Base-by-base conservation (phyloP, 352 stramenopile species). In the Pythium volutum region DNA sequence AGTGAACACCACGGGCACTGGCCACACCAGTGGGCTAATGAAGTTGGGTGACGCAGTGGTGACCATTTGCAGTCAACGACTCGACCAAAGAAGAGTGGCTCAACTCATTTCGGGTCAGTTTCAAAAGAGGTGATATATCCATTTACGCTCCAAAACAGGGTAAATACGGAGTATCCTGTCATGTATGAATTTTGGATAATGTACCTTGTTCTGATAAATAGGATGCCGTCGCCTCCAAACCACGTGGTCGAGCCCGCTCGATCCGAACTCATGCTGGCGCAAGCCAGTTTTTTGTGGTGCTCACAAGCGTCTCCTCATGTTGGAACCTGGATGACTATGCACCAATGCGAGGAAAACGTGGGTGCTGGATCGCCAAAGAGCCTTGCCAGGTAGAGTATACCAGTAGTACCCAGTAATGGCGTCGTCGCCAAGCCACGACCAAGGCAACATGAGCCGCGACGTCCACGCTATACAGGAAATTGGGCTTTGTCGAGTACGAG, bases 61-160 rank as follows among this genome's bases (percentile, higher is more conserved):
- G 33, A 22, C 18, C 31, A 39, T 4, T 48, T 26, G 10, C 26
- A 41, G 47, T 54, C 47, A 54, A 8, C 27, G 23, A 49, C n/a
- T 11, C 49, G 8, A 20, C 18, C 9, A 22, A 39, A 25, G 49
- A 42, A n/a, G 36, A 5, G 51, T 58, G 36, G 50, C 51, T 23
- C 38, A 58, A 58, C 51, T 58, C 51, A 58, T 58, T 58, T 48
- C 14, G 18, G 5, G 2, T 26, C 22, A 26, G 23, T 54, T 6
- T 12, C n/a, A 54, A 39, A 39, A 22, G n/a, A 39, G 47, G 25
- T 54, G 45, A 51, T 29, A 51, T 31, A 31, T n/a, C 9, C 4
- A 25, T 39, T 10, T 15, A 11, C n/a, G n/a, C n/a, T 25, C 4
- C 12, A 54, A 25, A 39, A 25, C 25, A 39, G n/a, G 27, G 27